Conservation (phyloP, 176 grass and related monocot species). For the Oryza nivara region DNA sequence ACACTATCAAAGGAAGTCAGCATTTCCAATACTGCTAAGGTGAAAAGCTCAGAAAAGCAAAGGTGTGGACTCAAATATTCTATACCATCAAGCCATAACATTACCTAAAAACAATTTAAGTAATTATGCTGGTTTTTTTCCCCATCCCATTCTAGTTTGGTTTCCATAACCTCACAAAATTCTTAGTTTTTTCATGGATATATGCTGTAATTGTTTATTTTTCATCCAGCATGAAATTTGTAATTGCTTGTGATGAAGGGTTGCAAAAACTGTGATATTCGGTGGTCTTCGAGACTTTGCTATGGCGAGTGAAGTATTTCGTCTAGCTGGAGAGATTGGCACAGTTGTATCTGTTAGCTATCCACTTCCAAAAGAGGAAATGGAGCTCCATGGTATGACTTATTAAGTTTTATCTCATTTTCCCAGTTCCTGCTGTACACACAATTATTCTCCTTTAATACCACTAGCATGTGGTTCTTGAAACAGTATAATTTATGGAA, state of each 20-base stretch:
- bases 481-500: neutral
- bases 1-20: constrained; percentile 26
- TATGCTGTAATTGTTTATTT: constrained; percentile 13
- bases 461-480: neutral
- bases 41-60: constrained; percentile 83
- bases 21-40: constrained; percentile 36
- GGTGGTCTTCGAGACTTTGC: constrained; percentile 66
- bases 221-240: neutral
- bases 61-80: constrained; percentile 52
- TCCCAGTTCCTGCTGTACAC: too few relatives aligned
- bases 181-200: constrained; percentile 17
- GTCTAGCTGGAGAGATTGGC: constrained; percentile 71
- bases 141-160: neutral
- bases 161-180: neutral
- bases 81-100: constrained; percentile 21
- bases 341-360: constrained; percentile 79
- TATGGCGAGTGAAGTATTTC: constrained; percentile 76
- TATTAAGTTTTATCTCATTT: neutral
- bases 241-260: constrained; percentile 46
- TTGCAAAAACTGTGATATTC: constrained; percentile 92
- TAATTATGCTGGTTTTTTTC: neutral
- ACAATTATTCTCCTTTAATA: too few relatives aligned
- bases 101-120: constrained; percentile 13
- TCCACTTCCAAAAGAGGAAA: constrained; percentile 78
- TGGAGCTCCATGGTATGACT: constrained; percentile 72